Base-by-base conservation (phyloP, 208 protist genomes). In the Wallacemonas sp. region DNA sequence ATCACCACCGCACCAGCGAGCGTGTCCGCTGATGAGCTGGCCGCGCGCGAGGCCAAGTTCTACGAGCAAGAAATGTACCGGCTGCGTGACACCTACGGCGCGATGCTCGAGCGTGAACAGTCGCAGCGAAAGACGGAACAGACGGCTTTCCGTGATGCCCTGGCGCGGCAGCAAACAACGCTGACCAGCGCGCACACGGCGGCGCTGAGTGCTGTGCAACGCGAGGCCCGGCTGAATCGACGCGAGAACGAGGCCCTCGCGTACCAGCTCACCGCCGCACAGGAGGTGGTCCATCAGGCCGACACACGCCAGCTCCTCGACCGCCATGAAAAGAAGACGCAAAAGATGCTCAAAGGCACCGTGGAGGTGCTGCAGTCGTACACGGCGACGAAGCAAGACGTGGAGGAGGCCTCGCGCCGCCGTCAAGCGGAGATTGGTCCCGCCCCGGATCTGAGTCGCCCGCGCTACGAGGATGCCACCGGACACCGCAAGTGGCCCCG, bases 61-160 rank as follows among this genome's bases (percentile, higher is more conserved):
- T 81, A 79, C 76, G 50, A 86, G 44, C 63, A 67, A 22, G 82
- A 93, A 62, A 59, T 93, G 32, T 64, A 73, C 50, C 84, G 76
- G 1, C 57, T 87, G 5, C 74, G 65, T 2, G 69, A 71, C 18
- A 29, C 57, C 29, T 81, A 87, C 70, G 65, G 75, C 22, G 65
- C 45, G 10, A 48, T 82, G 45, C 69, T 84, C 2, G 65, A 83
- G 33, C 74, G 87, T 23, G 86, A 91, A 57, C 39, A 68, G 12
- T 39, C 65, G 33, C 71, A 87, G 61, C 84, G 84, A 10, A 54
- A 44, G 29, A 57, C 75, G 22, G 89, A 95, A 70, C 77, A 73
- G 16, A 72, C 41, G 1, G 84, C 86, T 28, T 92, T 89, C 68
- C 66, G 59, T n/a, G 69, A 82, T 18, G 61, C 86, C 1, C 75